Evolutionary conservation across 768 basidiomycete species (phyloP).

Genomic region (Peribolospora kevripleyi): DNA sequence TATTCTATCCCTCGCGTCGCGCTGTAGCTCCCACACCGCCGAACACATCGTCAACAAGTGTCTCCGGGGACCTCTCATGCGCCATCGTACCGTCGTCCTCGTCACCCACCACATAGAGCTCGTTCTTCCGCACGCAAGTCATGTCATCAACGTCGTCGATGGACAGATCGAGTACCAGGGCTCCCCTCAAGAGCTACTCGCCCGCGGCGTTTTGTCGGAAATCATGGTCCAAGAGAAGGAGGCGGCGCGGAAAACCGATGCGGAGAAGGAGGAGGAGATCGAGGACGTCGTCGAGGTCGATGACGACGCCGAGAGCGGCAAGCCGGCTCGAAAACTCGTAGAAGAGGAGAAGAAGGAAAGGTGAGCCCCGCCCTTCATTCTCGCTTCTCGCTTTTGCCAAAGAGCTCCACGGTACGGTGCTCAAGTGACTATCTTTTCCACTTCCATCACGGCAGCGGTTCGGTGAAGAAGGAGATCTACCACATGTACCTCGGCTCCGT

Average conservation of each 20-base stretch:
- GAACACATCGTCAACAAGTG: slow-evolving; percentile 25
- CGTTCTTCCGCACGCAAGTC: slow-evolving; percentile 41
- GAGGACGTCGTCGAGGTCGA: slow-evolving; percentile 5
- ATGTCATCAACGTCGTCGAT: slow-evolving; percentile 4
- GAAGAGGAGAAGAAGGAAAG: neutral
- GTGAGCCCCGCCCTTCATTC: neutral
- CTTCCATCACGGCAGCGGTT: neutral
- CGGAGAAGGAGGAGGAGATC: neutral
- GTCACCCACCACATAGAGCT: slow-evolving; percentile 87
- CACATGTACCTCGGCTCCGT: neutral
- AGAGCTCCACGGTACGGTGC: neutral
- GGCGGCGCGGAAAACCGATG: neutral
- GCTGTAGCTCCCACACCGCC: slow-evolving; percentile 36
- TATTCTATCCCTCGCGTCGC: too few species aligned
- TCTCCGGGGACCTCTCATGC: slow-evolving; percentile 48
- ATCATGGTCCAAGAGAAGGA: slow-evolving; percentile 4
- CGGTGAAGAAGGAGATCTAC: slow-evolving; percentile 5
- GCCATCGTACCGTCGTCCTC: slow-evolving; percentile 52
- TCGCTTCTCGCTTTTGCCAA: neutral
- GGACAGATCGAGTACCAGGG: slow-evolving; percentile 6
- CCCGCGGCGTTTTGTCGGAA: slow-evolving; percentile 5
- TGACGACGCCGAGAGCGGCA: neutral
- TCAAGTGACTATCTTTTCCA: neutral
- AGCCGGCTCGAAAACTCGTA: neutral
- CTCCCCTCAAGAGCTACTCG: too few species aligned